Evolutionary conservation across 768 basidiomycete species (phyloP), one percentile per base, ranked within the genome.

Genomic region (Termitomyces sp.): DNA sequence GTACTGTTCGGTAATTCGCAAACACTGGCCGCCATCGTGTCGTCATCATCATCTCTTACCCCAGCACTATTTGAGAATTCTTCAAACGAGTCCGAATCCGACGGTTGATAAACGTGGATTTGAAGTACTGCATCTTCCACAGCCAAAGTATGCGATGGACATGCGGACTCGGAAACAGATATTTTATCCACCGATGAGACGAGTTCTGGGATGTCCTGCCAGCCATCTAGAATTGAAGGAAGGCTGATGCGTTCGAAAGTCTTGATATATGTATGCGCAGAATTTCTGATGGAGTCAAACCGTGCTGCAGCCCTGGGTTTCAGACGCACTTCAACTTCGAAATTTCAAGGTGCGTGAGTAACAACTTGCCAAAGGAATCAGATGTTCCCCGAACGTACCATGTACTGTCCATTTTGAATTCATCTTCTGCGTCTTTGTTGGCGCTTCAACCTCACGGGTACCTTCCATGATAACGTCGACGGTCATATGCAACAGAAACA

Each of bases 91-190:
- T 89, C 86, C 1, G 76, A 72, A 55, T 88, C 84, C 0, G 80
- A 79, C 10, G 89, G 86, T 57, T 94, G 87, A 67, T 98, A 99
- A 14, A 97, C 84, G 65, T 99, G 91, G 54, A 97, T 84, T 61
- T 91, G 83, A 38, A 95, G 78, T 8, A 71, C 70, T 51, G 84
- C 78, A 57, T 87, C 81, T 19, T 80, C 78, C 52, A 87, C 68
- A 3, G 80, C 75, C 38, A 85, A 75, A 11, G 73, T 75, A 21
- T 72, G 70, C 12, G 75, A 75, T n/a, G 82, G 77, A 68, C 81
- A 86, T 50, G 85, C 66, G 1, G 83, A 84, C 68, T 88, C 95
- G 9, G 87, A 85, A 10, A 87, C 83, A 7, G 75, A 71, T 54
- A 98, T 88, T 48, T 77, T 78, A 56, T 96, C 91, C 41, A 97